These are phyloP conservation scores for Asterophora parasitica DNA, from an alignment of 768 basidiomycete genomes.

Conservation along the genomic window DNA sequence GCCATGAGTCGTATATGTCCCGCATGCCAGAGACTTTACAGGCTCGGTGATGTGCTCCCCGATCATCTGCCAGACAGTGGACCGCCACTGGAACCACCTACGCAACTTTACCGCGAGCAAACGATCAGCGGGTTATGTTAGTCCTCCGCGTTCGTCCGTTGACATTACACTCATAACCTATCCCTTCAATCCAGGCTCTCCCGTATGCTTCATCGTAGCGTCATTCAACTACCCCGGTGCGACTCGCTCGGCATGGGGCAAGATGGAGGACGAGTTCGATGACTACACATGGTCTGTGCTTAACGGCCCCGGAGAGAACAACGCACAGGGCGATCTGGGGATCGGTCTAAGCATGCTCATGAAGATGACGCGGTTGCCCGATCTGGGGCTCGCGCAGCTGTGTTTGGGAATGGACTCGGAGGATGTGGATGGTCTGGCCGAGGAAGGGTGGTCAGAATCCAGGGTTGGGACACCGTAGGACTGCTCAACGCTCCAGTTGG, in stretches of 20 bases:
- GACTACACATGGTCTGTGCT: constrained; percentile 61
- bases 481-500: not conserved
- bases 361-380: constrained; percentile 71
- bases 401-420: constrained; percentile 34
- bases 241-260: constrained; percentile 67
- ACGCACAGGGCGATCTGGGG: constrained; percentile 31
- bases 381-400: constrained; percentile 68
- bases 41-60: constrained; percentile 59
- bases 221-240: constrained; percentile 59
- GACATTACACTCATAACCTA: not conserved
- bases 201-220: constrained; percentile 72
- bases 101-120: constrained; percentile 54
- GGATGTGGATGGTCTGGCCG: not conserved
- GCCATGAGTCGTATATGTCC: constrained; percentile 69
- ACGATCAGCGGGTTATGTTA: constrained; percentile 73
- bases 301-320: constrained; percentile 37
- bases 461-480: too few relatives aligned
- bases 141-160: constrained; percentile 19
- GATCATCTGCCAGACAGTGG: constrained; percentile 40
- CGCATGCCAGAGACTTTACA: constrained; percentile 69
- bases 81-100: constrained; percentile 14
- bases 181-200: constrained; percentile 48
- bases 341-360: constrained; percentile 56
- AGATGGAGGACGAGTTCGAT: constrained; percentile 62
- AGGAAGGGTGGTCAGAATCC: not conserved